Base-by-base conservation (phyloP, 805 yeast species). In the Yarrowia sp. region DNA sequence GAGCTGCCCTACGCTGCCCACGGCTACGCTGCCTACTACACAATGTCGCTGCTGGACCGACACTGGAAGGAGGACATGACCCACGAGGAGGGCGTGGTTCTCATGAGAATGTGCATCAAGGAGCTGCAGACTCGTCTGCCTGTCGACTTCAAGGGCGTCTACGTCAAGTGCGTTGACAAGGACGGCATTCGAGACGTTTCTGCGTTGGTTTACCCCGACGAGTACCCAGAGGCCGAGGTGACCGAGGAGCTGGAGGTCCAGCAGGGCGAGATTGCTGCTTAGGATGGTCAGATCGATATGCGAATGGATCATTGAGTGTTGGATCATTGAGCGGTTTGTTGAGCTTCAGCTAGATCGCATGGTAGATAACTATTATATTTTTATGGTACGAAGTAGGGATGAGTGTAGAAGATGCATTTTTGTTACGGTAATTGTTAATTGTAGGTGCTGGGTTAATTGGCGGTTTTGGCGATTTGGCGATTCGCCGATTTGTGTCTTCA, bases 21-120 rank as follows among this genome's bases (percentile, higher is more conserved):
- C 75, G 99, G 99, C 12, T 95, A 95, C 73, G 96, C 98, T n/a
- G 96, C 96, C 1, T 95, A 93, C 77, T 95, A 95, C 76, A 86
- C 96, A 33, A 83, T 91, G 76, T 89, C 98, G 1, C 79, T 93
- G 68, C 81, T 95, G 69, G 99, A 95, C 79, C 92, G 88, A 70
- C 97, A 92, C 77, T 92, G 92, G 78, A 83, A 87, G 74, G 81
- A 85, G 46, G 92, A 86, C 70, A 83, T 92, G 86, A 79, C 83
- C 7, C 76, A 83, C 43, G 90, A 86, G 40, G 93, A 91, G 67
- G 99, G 98, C 2, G 73, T 93, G 66, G 81, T 85, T 52, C 80
- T 95, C 70, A 81, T 92, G 73, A 80, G 84, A 68, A 73, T 81
- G 73, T 92, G 98, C 77, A 80, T 89, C 65, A 82, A 81, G 66